phyloP scores from a whole-genome alignment of 2,329 filamentous ascomycete species.

The Colletotrichum sp. region DNA sequence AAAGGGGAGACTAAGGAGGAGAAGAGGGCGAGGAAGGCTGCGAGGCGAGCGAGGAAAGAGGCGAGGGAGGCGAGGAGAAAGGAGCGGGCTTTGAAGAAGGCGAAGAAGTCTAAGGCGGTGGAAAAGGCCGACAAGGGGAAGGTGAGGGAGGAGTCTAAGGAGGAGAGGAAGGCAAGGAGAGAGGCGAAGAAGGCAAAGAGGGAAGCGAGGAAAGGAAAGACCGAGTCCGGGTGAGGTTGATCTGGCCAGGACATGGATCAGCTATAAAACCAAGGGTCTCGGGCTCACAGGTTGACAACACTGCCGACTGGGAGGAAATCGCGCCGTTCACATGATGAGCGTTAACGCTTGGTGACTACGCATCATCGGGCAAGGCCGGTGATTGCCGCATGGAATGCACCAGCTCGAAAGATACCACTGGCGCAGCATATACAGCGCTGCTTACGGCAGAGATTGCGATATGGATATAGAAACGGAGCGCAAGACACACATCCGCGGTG shows the following conservation, averaged over 20 bases:
- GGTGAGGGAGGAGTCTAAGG: slow-evolving; percentile 43
- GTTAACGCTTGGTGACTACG: not conserved
- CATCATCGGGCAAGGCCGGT: not conserved
- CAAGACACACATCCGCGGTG: not conserved
- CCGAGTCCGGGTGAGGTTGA: not conserved
- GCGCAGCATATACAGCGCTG: not conserved
- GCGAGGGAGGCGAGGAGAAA: slow-evolving; percentile 28
- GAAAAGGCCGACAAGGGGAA: slow-evolving; percentile 32
- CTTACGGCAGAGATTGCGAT: not conserved
- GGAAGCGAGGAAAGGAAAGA: slow-evolving; percentile 17
- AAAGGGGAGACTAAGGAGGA: slow-evolving; percentile 31
- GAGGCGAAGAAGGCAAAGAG: slow-evolving; percentile 33
- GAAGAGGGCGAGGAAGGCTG: slow-evolving; percentile 34
- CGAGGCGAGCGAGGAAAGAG: slow-evolving; percentile 36
- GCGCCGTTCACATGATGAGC: not conserved
- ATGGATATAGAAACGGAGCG: not conserved
- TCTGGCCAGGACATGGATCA: not conserved
- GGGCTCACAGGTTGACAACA: not conserved
- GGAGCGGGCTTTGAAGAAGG: slow-evolving; percentile 33
- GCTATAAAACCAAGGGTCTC: not conserved
- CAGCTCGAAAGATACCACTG: not conserved
- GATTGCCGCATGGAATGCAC: not conserved
- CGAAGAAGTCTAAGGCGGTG: slow-evolving; percentile 24
- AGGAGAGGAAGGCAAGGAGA: slow-evolving; percentile 42
- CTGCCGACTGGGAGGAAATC: not conserved